Conservation (phyloP, 2,329 filamentous ascomycete genomes). For the Botryotinia convoluta region DNA sequence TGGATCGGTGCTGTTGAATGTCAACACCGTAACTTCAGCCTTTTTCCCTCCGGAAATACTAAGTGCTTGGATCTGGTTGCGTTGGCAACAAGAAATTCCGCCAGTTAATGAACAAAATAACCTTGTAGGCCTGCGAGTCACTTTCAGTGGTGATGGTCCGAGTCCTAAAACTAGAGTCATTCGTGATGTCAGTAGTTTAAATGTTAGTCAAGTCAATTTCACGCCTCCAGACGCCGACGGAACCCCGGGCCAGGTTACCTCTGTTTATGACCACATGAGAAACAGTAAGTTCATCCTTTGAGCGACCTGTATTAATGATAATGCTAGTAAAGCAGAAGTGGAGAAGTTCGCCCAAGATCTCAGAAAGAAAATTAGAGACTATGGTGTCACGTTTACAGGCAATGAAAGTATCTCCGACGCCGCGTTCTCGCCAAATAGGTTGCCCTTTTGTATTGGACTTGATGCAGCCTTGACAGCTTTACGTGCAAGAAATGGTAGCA, state of each 20-base stretch:
- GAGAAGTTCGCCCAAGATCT: not conserved
- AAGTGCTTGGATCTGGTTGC: constrained; percentile 6
- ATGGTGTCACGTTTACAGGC: not conserved
- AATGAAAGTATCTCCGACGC: not conserved
- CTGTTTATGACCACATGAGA: not conserved
- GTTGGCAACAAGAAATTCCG: not conserved
- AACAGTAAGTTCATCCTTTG: not conserved
- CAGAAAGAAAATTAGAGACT: not conserved
- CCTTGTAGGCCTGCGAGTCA: not conserved
- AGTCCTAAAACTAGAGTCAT: not conserved
- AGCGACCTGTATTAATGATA: no score
- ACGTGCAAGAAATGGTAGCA: not conserved
- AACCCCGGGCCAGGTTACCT: not conserved
- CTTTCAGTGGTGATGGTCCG: not conserved
- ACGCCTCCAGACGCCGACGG: not conserved
- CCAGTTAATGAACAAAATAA: no score
- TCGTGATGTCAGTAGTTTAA: not conserved
- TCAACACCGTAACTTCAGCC: constrained; percentile 23
- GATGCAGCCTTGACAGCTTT: not conserved
- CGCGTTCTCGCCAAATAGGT: not conserved
- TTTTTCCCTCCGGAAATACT: constrained; percentile 22
- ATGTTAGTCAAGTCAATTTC: not conserved
- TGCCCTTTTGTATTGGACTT: rapidly evolving
- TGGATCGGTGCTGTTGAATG: constrained; percentile 22
- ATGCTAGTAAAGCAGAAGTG: not conserved